Conservation (phyloP, 805 yeast species). For the Wickerhamomyces hampshirensis region DNA sequence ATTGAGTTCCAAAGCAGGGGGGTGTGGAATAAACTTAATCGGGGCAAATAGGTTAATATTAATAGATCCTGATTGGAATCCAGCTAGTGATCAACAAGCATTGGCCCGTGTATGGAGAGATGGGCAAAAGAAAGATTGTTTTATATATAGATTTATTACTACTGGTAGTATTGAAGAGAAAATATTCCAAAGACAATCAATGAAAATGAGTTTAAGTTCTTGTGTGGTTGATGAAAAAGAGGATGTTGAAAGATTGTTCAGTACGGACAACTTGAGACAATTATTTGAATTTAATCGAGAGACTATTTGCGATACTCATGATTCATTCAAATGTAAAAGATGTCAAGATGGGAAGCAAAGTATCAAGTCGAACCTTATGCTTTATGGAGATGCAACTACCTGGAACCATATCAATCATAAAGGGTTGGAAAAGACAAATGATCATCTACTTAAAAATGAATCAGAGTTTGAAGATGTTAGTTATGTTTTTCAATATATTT, state of each 20-base stretch:
- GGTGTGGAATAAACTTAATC: constrained; percentile 95
- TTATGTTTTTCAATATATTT: constrained; percentile 89
- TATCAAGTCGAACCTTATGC: constrained; percentile 73
- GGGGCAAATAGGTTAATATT: constrained; percentile 91
- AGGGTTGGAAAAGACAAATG: constrained; percentile 63
- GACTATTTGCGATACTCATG: constrained; percentile 87
- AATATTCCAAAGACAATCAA: constrained; percentile 91
- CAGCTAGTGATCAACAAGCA: constrained; percentile 98
- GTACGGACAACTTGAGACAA: constrained; percentile 72
- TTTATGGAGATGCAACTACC: constrained; percentile 95
- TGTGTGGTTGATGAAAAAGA: constrained; percentile 97
- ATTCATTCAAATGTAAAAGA: constrained; percentile 81
- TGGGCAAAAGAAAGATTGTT: constrained; percentile 96
- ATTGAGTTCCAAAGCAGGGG: constrained; percentile 95
- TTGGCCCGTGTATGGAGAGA: constrained; percentile 98
- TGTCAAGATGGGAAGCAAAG: constrained; percentile 63
- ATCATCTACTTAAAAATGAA: constrained; percentile 73
- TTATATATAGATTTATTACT: constrained; percentile 86
- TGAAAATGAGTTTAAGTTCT: constrained; percentile 87
- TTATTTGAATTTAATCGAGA: constrained; percentile 65
- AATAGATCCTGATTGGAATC: constrained; percentile 96
- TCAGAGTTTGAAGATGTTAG: constrained; percentile 61
- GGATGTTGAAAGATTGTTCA: constrained; percentile 88
- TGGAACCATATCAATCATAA: constrained; percentile 87
- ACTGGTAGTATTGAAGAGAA: constrained; percentile 97